Percentiles rank a stretch among this genome's conserved stretches.
These are phyloP conservation scores for Globisporangium cederbergense DNA, from an alignment of 352 stramenopile species.

Conservation along the genomic window DNA sequence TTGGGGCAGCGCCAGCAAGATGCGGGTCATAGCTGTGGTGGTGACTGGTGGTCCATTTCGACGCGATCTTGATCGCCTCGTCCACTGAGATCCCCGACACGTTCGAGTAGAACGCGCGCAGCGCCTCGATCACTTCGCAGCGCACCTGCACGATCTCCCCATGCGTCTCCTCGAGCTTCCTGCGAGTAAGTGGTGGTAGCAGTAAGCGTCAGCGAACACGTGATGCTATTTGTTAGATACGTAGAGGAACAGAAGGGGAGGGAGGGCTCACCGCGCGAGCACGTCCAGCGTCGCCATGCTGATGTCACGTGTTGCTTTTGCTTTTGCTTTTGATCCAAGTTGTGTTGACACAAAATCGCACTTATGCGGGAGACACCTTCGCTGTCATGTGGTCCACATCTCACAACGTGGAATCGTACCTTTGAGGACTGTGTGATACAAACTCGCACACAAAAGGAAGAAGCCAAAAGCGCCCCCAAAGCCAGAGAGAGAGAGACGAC, in stretches of 20 bases:
- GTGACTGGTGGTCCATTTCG: conserved; percentile 32
- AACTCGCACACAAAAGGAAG: not conserved
- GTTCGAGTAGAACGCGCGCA: conserved; percentile 65
- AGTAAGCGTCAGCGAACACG: not conserved
- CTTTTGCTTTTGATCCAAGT: conserved; percentile 4
- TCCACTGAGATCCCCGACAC: conserved; percentile 51
- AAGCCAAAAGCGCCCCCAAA: not conserved
- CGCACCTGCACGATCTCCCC: conserved; percentile 57
- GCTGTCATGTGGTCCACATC: not conserved
- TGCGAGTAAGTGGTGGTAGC: conserved; percentile 10
- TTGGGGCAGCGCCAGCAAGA: conserved; percentile 5
- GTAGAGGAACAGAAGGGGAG: not conserved
- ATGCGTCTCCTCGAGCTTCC: conserved; percentile 68
- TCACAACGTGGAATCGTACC: not conserved
- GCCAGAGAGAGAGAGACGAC: not conserved
- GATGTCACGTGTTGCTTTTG: conserved; percentile 10
- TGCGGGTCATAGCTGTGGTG: conserved; percentile 10
- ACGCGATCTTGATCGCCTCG: conserved; percentile 56
- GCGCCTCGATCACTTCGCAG: conserved; percentile 45
- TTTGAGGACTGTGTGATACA: not conserved
- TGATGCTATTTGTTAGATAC: not conserved
- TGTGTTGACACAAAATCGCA: conserved; percentile 19
- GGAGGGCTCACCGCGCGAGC: conserved; percentile 16
- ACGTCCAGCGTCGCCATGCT: conserved; percentile 18
- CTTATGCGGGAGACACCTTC: not conserved